Base-by-base conservation (phyloP, 2,329 filamentous ascomycete species). In the Plenodomus tracheiphilus region DNA sequence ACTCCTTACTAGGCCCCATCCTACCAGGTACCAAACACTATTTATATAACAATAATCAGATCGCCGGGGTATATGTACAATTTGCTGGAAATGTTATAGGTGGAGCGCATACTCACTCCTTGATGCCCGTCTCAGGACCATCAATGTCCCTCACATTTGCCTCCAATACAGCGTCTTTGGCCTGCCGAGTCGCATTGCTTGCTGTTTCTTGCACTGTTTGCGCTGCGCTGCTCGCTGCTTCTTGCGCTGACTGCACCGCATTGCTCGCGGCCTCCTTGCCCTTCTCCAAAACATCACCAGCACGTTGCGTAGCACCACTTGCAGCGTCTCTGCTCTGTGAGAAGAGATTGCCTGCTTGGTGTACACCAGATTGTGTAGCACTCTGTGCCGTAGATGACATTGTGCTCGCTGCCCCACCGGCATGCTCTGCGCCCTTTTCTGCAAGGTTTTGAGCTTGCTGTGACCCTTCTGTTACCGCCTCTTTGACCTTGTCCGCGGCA, bases 371-470 rank as follows among this genome's bases (percentile, higher is more conserved):
- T 4, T 36, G 32, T n/a, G 17, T 7, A 36, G 32, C 17, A 36
- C 32, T 36, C 13, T n/a, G 17, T 36, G 32, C 32, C 4, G 32
- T 15, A 17, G 32, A 36, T 7, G 32, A 36, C 7, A 15, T 13
- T 36, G 32, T 17, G 13, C 15, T n/a, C 32, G 32, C 32, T n/a
- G 32, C 32, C 15, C 49, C 48, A n/a, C 44, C 41, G 10, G 47
- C 59, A 32, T 60, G 54, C 46, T 65, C 60, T 41, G 60, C 66
- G 15, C 66, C 59, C 18, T 56, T 68, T 32, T 65, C 63, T 15
- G 66, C 45, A 19, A 67, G 35, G 4, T 52, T 56, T 20, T 62
- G 61, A 5, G 65, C 65, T 38, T 67, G 61, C 13, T 62, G 49
- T 30, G 56, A 60, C 8, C 66, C 64, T 59, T 58, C 58, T 20